These are phyloP conservation scores for Ostreobium quekettii DNA, from an alignment of 139 green algal genomes.

Conservation along the genomic window DNA sequence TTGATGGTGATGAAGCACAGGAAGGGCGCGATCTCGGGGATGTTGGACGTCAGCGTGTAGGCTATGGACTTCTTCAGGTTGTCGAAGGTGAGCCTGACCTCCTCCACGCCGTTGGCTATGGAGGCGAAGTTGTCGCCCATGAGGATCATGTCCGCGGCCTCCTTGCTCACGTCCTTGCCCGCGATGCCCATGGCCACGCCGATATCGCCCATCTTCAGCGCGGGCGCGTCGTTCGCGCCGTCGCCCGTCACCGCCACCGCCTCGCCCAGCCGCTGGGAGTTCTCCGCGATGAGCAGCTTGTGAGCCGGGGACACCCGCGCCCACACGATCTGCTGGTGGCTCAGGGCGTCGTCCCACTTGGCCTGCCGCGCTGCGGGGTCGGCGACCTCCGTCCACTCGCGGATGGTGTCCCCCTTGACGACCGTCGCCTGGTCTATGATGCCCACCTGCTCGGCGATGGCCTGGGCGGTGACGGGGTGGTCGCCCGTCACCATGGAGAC, in stretches of 20 bases:
- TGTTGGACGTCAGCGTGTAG: constrained; percentile 69
- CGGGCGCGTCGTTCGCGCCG: constrained; percentile 56
- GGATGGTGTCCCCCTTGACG: too few relatives aligned
- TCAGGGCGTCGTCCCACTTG: too few relatives aligned
- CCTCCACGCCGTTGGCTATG: constrained; percentile 65
- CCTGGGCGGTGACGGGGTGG: constrained; percentile 76
- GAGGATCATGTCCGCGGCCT: constrained; percentile 58
- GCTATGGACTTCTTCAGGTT: constrained; percentile 77
- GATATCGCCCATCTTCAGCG: constrained; percentile 58
- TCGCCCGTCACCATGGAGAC: constrained; percentile 82
- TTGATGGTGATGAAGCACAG: constrained; percentile 44
- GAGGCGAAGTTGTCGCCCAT: constrained; percentile 77
- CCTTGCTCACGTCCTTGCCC: constrained; percentile 42
- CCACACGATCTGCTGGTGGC: too few relatives aligned
- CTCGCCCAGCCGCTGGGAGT: constrained; percentile 37
- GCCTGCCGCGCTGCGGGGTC: too few relatives aligned
- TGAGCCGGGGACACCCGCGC: constrained; percentile 50
- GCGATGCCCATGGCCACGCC: constrained; percentile 55
- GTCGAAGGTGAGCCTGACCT: constrained; percentile 76
- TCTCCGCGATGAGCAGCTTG: constrained; percentile 64
- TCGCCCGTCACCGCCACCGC: constrained; percentile 31
- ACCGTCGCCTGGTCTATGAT: too few relatives aligned
- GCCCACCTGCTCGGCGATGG: constrained; percentile 26
- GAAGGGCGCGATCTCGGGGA: constrained; percentile 62
- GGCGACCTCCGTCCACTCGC: too few relatives aligned